Evolutionary conservation across 148 eudicot genomes (phyloP), one percentile per base, ranked within the genome.

Genomic region (Talinum fruticosum): DNA sequence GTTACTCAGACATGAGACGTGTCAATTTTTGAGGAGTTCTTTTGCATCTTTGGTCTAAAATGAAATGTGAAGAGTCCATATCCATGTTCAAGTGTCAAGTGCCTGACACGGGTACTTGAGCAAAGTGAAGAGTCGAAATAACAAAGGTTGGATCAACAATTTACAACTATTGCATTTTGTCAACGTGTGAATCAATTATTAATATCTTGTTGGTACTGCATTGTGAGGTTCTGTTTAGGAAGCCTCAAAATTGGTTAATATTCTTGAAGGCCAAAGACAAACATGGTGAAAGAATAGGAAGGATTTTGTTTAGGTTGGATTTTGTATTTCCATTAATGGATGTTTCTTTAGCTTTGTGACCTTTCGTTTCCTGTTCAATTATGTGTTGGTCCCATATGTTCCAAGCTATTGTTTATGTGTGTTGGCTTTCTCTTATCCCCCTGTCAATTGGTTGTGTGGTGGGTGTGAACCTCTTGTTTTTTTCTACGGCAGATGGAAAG

Each of bases 401-500:
- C 21, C 5, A 51, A 51, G 6, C 57, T 16, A 0, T 59, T 59
- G 64, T 59, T 59, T n/a, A 59, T 59, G 29, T 59, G 64, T 47
- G 23, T 19, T 18, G 4, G 23, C 5, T 18, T 53, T 29, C 24
- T 24, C 6, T 6, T 62, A 10, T 15, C 10, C 13, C 30, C 30
- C 66, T 0, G 5, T 28, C 12, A 26, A 26, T 26, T 62, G 32
- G 14, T 59, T 62, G n/a, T 26, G 66, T 28, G 32, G 14, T 62
- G 66, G 8, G 15, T 62, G 12, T 57, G 13, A 18, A 36, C 23
- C 0, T 6, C 14, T 8, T 24, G 33, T 33, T 23, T 21, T 8
- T 32, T 79, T n/a, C 54, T 12, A 38, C 21, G 32, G 74, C 66
- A 79, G 87, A 82, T 82, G 83, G 69, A 10, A 86, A 86, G 79